Percentiles rank a stretch among this genome's conserved stretches.
Conservation (phyloP, 2,329 filamentous ascomycete species). For the Pyricularia grisea region DNA sequence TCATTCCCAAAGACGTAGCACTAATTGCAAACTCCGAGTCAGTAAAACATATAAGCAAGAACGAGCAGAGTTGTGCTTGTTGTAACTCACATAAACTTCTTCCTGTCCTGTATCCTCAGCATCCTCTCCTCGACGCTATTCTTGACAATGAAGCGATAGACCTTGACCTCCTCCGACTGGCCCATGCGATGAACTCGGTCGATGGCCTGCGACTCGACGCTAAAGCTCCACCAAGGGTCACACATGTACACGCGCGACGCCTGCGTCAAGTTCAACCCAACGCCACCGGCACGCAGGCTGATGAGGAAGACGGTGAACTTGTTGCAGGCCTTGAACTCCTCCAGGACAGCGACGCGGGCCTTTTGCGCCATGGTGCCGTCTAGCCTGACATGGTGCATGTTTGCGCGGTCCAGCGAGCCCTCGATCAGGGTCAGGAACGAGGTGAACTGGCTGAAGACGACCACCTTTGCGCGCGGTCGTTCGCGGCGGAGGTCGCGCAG, state of each 20-base stretch:
- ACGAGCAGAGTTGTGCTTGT: neutral
- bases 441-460: conserved; percentile 96
- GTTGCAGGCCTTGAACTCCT: conserved; percentile 54
- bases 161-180: conserved; percentile 75
- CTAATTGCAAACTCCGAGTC: conserved; percentile 33
- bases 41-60: conserved; percentile 9
- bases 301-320: conserved; percentile 71
- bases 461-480: conserved; percentile 68
- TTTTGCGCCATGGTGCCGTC: conserved; percentile 89
- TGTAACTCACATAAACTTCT: conserved; percentile 76
- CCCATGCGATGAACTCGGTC: conserved; percentile 97
- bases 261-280: conserved; percentile 84
- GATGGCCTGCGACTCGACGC: conserved; percentile 83
- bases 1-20: conserved; percentile 90
- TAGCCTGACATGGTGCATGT: conserved; percentile 75
- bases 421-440: conserved; percentile 90
- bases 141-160: conserved; percentile 81
- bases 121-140: conserved; percentile 93
- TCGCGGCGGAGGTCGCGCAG: conserved; percentile 59
- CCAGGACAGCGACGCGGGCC: conserved; percentile 66
- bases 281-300: conserved; percentile 80
- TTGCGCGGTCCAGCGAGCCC: conserved; percentile 61
- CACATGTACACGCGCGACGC: conserved; percentile 95
- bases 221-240: conserved; percentile 99
- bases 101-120: conserved; percentile 85